Base-by-base conservation (phyloP, 1,139 yeast species). In the Magnusiomyces ingens region DNA sequence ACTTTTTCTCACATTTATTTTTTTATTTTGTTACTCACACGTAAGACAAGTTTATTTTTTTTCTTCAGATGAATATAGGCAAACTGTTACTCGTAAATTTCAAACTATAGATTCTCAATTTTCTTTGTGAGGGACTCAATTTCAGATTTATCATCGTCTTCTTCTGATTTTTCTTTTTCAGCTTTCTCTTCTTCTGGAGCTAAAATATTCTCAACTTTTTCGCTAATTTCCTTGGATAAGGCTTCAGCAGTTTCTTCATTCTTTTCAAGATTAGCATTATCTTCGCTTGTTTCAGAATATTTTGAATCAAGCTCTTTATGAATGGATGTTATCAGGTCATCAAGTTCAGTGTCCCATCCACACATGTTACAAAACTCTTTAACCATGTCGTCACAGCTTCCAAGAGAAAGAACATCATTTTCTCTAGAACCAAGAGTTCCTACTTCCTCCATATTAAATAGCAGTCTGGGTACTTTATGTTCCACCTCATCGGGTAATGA, bases 401-500 rank as follows among this genome's bases (percentile, higher is more conserved):
- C 80, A 26, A 84, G 67, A 2, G 79, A 68, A 2, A 88, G 61
- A 12, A 85, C 67, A 66, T 91, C 98, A 1, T 75, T 61, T 35
- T 76, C 67, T 56, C 95, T 73, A 3, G 76, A 72, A 11, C 77
- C 73, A 12, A 69, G 57, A 59, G 80, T 84, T 0, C 98, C 98
- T 3, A 88, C 97, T 0, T 71, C 63, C 56, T 87, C 96, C 54
- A 78, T 76, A 65, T 93, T 91, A 37, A 89, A 77, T 57, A 91
- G 73, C 0, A 85, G 80, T 55, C 98, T 73, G 4, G 75, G 66
- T n/a, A 79, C 70, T 0, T 69, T 64, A 1, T 63, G 60, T 2
- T 74, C 75, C 0, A 84, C 79, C 62, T 85, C 89, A 2, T 79
- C 71, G 0, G 96, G 96, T 49, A 91, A 71, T 8, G 81, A 74